phyloP scores from a whole-genome alignment of 2,329 filamentous ascomycete genomes.

The Alternaria sp. region DNA sequence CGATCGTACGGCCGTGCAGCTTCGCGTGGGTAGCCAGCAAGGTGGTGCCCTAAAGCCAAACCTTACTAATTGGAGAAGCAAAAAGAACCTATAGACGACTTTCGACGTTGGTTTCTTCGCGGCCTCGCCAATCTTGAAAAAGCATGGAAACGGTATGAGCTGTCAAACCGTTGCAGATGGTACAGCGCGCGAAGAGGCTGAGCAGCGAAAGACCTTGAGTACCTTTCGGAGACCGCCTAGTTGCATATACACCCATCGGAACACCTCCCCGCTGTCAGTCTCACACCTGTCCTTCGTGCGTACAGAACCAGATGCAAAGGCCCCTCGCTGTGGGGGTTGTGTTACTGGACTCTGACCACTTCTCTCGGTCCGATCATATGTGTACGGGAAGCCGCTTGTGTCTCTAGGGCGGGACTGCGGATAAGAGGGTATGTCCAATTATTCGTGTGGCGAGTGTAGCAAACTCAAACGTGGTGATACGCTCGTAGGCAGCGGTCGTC shows the following conservation, averaged over 20 bases:
- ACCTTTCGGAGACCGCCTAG: slow-evolving; percentile 4
- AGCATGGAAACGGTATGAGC: slow-evolving; percentile 4
- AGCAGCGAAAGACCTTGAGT: slow-evolving; percentile 4
- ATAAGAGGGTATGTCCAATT: slow-evolving; percentile 2
- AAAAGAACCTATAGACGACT: background rate
- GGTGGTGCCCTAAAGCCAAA: background rate
- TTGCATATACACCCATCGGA: slow-evolving; percentile 17
- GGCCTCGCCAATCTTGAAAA: background rate
- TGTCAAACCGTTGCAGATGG: slow-evolving; percentile 8
- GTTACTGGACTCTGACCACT: slow-evolving; percentile 3
- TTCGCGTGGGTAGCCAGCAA: slow-evolving; percentile 7
- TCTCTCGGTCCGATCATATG: slow-evolving; percentile 16
- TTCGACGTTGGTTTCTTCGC: background rate
- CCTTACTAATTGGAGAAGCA: slow-evolving; percentile 1
- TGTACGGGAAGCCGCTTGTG: slow-evolving; percentile 18
- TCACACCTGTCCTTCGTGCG: slow-evolving; percentile 12
- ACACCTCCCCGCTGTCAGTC: slow-evolving; percentile 25
- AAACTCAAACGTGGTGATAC: slow-evolving; percentile 23
- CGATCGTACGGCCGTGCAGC: slow-evolving; percentile 15
- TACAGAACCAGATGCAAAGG: slow-evolving; percentile 5
- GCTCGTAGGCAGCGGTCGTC: background rate
- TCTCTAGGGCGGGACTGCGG: slow-evolving; percentile 1
- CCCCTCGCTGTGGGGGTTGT: slow-evolving; percentile 4
- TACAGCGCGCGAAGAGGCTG: slow-evolving; percentile 5
- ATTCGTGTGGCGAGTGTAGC: slow-evolving; percentile 18